These are phyloP conservation scores for Urostyla sp. DNA, from an alignment of 73 alveolate species.

Conservation along the genomic window DNA sequence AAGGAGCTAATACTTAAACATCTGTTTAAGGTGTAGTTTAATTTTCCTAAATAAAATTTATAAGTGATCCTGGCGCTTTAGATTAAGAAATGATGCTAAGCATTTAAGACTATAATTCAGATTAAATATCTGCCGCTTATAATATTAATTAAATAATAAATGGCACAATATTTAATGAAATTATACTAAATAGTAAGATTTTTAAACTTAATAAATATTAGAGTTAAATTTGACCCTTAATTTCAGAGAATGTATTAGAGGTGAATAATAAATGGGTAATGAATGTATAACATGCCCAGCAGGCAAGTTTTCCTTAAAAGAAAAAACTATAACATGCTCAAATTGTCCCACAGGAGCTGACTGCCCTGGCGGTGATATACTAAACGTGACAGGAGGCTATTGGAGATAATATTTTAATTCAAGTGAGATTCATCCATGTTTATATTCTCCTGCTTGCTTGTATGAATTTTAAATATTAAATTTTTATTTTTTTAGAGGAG, in stretches of 20 bases:
- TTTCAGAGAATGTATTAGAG: conserved; percentile 60
- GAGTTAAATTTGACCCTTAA: conserved; percentile 20
- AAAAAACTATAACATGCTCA: conserved; percentile 44
- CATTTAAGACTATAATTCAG: not conserved
- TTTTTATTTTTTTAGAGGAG: conserved; percentile 2
- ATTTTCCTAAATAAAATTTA: conserved; percentile 11
- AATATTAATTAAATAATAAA: conserved; percentile 7
- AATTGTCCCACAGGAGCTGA: conserved; percentile 56
- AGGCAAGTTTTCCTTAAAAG: conserved; percentile 46
- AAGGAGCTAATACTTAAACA: conserved; percentile 41
- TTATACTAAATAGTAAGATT: conserved; percentile 8
- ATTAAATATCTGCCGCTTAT: not conserved
- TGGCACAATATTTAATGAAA: not conserved
- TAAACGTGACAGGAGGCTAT: conserved; percentile 60
- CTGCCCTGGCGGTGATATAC: conserved; percentile 66
- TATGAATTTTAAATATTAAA: not conserved
- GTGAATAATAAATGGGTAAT: conserved; percentile 39
- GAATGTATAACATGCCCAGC: conserved; percentile 51
- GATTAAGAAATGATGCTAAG: not conserved
- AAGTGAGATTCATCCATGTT: conserved; percentile 43
- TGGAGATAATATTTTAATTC: conserved; percentile 65
- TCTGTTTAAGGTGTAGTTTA: not conserved
- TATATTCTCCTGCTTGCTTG: conserved; percentile 52
- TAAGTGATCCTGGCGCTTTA: conserved; percentile 26
- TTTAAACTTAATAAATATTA: not conserved